Percentiles rank a stretch among this genome's conserved stretches.
phyloP scores from a whole-genome alignment of 2,329 filamentous ascomycete genomes.

The Pseudogymnoascus sp. region DNA sequence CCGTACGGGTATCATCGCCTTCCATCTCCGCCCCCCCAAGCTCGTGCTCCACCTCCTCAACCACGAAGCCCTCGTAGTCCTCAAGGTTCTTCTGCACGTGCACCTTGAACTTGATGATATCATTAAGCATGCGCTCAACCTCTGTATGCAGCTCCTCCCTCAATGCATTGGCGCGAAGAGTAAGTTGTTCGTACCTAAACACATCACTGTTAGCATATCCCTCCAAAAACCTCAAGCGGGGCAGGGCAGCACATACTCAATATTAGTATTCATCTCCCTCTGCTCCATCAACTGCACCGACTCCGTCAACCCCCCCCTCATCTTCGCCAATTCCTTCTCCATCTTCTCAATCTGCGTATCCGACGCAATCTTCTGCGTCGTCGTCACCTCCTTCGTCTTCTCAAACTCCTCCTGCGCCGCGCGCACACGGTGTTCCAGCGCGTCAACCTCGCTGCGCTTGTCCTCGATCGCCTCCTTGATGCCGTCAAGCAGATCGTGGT shows the following conservation, averaged over 20 bases:
- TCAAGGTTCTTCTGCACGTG: slow-evolving; percentile 89
- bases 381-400: slow-evolving; percentile 79
- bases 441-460: slow-evolving; percentile 86
- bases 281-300: slow-evolving; percentile 89
- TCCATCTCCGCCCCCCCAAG: slow-evolving; percentile 53
- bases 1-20: slow-evolving; percentile 43
- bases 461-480: slow-evolving; percentile 97
- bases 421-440: slow-evolving; percentile 77
- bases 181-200: slow-evolving; percentile 77
- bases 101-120: slow-evolving; percentile 97
- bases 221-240: not conserved
- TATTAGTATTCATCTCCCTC: slow-evolving; percentile 90
- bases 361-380: slow-evolving; percentile 76
- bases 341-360: slow-evolving; percentile 97
- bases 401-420: slow-evolving; percentile 91
- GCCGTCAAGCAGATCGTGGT: slow-evolving; percentile 85
- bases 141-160: slow-evolving; percentile 98
- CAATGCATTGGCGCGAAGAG: slow-evolving; percentile 71
- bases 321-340: slow-evolving; percentile 94
- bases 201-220: slow-evolving; percentile 15
- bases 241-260: slow-evolving; percentile 59
- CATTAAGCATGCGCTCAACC: slow-evolving; percentile 90
- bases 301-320: slow-evolving; percentile 75
- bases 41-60: slow-evolving; percentile 85
- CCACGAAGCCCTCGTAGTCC: slow-evolving; percentile 88